Percentiles rank a stretch among this genome's conserved stretches.
Evolutionary conservation across 2,329 filamentous ascomycete genomes (phyloP).

Genomic region (Penicillium olsonii): DNA sequence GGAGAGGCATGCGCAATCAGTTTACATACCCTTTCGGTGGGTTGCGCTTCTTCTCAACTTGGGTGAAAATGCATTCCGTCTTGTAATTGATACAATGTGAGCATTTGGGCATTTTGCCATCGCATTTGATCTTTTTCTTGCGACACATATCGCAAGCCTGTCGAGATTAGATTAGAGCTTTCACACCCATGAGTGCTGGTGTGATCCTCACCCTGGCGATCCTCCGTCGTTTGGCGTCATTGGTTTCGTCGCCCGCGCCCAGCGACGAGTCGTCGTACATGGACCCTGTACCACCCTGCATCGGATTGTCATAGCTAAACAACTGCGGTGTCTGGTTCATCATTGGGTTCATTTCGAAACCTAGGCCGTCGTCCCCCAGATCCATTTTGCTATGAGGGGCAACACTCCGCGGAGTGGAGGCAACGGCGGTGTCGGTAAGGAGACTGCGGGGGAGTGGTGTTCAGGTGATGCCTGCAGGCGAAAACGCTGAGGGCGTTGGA

Average conservation of each 20-base stretch:
- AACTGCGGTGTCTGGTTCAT: constrained; percentile 68
- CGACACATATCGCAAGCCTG: constrained; percentile 95
- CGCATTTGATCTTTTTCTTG: constrained; percentile 93
- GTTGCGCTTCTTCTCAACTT: constrained; percentile 97
- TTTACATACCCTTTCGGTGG: constrained; percentile 84
- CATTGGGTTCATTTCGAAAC: constrained; percentile 50
- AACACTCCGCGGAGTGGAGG: constrained; percentile 22
- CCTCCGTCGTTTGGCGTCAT: constrained; percentile 83
- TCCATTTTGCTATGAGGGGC: constrained; percentile 32
- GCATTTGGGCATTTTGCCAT: constrained; percentile 91
- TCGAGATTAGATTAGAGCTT: constrained; percentile 10
- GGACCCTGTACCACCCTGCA: constrained; percentile 49
- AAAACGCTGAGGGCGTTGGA: not conserved
- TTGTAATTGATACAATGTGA: constrained; percentile 98
- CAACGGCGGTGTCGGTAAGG: constrained; percentile 16
- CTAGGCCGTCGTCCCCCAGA: constrained; percentile 42
- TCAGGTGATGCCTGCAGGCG: constrained; percentile 1
- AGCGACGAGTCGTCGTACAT: constrained; percentile 49
- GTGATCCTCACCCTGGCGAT: constrained; percentile 74
- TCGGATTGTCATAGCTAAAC: constrained; percentile 67
- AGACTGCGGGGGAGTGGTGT: constrained; percentile 20
- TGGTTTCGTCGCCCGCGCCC: constrained; percentile 55
- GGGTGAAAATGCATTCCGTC: constrained; percentile 94
- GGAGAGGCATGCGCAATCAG: not conserved
- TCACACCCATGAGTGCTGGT: not conserved